phyloP scores from a whole-genome alignment of 352 stramenopile genomes.

The Globisporangium nunn region DNA sequence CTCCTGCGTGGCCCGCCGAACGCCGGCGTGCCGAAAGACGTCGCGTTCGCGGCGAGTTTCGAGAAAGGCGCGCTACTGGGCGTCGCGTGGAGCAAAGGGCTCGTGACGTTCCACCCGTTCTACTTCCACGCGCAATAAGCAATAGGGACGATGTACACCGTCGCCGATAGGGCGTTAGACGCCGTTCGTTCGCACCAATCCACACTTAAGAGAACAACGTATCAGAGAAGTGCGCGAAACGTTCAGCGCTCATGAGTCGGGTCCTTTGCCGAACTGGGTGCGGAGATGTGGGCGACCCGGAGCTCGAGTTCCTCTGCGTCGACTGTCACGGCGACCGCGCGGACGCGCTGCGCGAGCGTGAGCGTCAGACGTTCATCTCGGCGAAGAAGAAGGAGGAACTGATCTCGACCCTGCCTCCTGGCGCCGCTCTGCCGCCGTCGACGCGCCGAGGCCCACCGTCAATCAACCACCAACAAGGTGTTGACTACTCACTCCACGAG shows the following conservation, averaged over 20 bases:
- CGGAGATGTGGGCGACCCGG: conserved; percentile 45
- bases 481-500: too few species aligned
- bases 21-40: conserved; percentile 41
- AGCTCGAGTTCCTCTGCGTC: conserved; percentile 57
- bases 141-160: background rate
- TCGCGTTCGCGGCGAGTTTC: conserved; percentile 64
- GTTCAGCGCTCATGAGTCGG: conserved; percentile 28
- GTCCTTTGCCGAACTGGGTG: conserved; percentile 49
- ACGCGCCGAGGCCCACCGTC: conserved; percentile 29
- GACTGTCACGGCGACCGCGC: conserved; percentile 53
- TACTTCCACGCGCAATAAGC: conserved; percentile 37
- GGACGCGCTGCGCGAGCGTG: conserved; percentile 34
- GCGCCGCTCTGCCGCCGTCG: background rate
- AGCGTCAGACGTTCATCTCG: conserved; percentile 30
- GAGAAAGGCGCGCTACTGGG: conserved; percentile 61
- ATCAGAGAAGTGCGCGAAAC: background rate
- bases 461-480: conserved; percentile 51
- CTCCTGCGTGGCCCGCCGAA: conserved; percentile 55
- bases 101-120: conserved; percentile 77
- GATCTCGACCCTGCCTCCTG: background rate
- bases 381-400: background rate
- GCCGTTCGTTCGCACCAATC: background rate
- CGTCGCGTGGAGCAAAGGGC: conserved; percentile 66
- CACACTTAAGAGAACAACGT: background rate
- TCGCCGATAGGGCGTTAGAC: background rate